phyloP scores from a whole-genome alignment of 257 asterid genomes.

The Forsythia suspensa region DNA sequence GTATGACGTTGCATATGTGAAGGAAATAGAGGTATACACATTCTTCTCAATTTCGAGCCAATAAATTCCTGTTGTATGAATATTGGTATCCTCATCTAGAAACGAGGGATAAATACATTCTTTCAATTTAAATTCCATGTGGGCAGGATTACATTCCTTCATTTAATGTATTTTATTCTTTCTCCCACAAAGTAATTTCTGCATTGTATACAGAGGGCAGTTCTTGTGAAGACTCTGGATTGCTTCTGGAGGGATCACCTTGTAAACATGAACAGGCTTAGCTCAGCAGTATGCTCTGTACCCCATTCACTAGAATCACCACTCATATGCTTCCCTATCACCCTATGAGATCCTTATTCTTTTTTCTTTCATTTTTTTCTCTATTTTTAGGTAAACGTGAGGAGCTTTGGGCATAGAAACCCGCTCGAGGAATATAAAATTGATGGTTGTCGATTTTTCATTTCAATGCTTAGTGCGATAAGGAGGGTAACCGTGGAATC shows the following conservation, averaged over 20 bases:
- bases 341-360: neutral
- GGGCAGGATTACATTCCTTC: neutral
- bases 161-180: neutral
- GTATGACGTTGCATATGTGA: conserved; percentile 62
- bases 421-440: conserved; percentile 98
- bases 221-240: conserved; percentile 88
- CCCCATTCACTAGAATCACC: neutral
- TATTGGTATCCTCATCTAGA: neutral
- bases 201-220: conserved; percentile 63
- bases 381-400: conserved; percentile 73
- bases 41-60: neutral
- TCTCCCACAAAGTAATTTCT: conserved; percentile 11
- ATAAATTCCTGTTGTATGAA: neutral
- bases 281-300: conserved; percentile 69
- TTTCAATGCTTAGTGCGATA: conserved; percentile 92
- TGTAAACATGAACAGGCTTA: conserved; percentile 95
- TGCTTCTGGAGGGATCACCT: conserved; percentile 99
- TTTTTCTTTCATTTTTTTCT: neutral
- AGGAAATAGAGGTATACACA: conserved; percentile 79
- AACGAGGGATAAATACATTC: neutral
- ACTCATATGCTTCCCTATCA: neutral
- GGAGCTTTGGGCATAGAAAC: conserved; percentile 94
- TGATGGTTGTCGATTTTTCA: conserved; percentile 97
- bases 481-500: conserved; percentile 90
- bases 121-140: neutral